These are phyloP conservation scores for Pyrus bretschneideri DNA, from an alignment of 306 rosid genomes.

Conservation along the genomic window DNA sequence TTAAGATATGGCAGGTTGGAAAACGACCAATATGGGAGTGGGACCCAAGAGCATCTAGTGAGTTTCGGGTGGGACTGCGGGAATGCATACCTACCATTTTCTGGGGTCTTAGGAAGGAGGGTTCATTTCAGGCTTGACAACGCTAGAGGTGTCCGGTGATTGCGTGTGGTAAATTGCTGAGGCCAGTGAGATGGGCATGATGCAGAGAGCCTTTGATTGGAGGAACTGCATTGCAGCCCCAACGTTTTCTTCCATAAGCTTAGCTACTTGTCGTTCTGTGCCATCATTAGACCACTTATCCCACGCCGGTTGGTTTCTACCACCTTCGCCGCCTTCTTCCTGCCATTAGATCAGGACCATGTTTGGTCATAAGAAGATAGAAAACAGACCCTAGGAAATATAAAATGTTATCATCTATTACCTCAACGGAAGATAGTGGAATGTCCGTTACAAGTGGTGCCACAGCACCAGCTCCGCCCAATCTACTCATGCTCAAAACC, in stretches of 20 bases:
- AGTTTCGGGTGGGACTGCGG: constrained; percentile 24
- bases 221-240: constrained; percentile 97
- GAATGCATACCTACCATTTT: constrained; percentile 11
- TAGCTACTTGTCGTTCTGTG: constrained; percentile 80
- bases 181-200: constrained; percentile 91
- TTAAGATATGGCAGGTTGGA: constrained; percentile 38
- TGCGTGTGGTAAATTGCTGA: constrained; percentile 89
- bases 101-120: constrained; percentile 59
- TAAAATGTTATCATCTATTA: constrained; percentile 17
- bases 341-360: constrained; percentile 13
- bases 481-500: constrained; percentile 98
- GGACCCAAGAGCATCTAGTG: constrained; percentile 41
- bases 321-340: constrained; percentile 83
- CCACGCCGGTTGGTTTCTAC: constrained; percentile 89
- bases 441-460: constrained; percentile 92
- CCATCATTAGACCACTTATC: constrained; percentile 94
- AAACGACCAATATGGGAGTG: constrained; percentile 32
- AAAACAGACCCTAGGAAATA: not conserved
- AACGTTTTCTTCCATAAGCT: constrained; percentile 93
- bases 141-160: constrained; percentile 64
- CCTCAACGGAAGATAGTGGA: constrained; percentile 92
- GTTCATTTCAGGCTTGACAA: constrained; percentile 71
- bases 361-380: not conserved
- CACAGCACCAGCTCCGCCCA: constrained; percentile 98
- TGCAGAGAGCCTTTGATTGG: constrained; percentile 90